phyloP scores from a whole-genome alignment of 2,329 filamentous ascomycete genomes.

The Cucurbitaria berberidis region DNA sequence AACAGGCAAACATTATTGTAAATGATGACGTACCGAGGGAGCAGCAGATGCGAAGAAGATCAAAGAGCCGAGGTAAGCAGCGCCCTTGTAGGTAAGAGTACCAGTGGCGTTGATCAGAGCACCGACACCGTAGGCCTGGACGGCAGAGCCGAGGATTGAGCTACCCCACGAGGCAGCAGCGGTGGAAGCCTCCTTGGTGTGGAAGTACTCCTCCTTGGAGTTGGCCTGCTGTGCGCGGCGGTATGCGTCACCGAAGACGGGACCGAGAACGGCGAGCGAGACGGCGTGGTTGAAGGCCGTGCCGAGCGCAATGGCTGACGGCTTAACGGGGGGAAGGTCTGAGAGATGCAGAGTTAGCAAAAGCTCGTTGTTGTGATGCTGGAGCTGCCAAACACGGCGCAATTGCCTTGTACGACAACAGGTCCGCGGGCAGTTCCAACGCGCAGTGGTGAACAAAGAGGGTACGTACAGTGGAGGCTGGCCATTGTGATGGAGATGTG shows the following conservation, averaged over 20 bases:
- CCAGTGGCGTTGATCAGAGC: slow-evolving; percentile 89
- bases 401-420: slow-evolving; percentile 16
- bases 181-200: slow-evolving; percentile 87
- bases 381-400: slow-evolving; percentile 7
- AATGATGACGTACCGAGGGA: slow-evolving; percentile 70
- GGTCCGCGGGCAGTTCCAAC: background rate
- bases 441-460: background rate
- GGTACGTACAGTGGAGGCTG: slow-evolving; percentile 63
- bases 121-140: slow-evolving; percentile 89
- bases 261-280: slow-evolving; percentile 83
- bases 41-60: slow-evolving; percentile 92
- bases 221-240: slow-evolving; percentile 88
- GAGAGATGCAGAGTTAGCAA: slow-evolving; percentile 24
- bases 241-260: slow-evolving; percentile 94
- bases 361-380: slow-evolving; percentile 9
- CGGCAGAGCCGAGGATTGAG: slow-evolving; percentile 83
- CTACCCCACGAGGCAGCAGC: slow-evolving; percentile 90
- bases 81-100: slow-evolving; percentile 95
- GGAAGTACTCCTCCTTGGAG: slow-evolving; percentile 95
- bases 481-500: slow-evolving; percentile 57
- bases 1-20: background rate
- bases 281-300: slow-evolving; percentile 94
- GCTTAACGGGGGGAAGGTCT: slow-evolving; percentile 88
- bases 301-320: slow-evolving; percentile 95
- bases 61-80: slow-evolving; percentile 87